Percentiles rank a stretch among this genome's conserved stretches.
Conservation (phyloP, 257 asterid genomes). For the Solanum peruvianum region DNA sequence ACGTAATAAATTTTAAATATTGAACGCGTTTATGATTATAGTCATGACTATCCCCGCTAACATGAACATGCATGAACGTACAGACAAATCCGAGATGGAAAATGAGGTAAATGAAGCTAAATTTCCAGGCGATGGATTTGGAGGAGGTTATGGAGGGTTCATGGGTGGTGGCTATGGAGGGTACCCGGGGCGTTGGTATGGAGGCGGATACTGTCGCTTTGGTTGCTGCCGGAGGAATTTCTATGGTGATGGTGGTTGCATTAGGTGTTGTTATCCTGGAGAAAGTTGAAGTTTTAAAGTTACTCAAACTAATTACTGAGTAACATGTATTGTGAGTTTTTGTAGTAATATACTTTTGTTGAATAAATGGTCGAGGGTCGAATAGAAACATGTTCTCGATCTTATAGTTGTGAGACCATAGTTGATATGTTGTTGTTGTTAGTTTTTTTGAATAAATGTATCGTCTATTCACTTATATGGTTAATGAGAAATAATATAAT, state of each 20-base stretch:
- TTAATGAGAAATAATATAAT: background rate
- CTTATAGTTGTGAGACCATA: background rate
- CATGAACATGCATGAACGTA: background rate
- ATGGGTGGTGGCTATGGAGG: background rate
- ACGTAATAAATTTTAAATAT: background rate
- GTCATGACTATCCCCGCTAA: background rate
- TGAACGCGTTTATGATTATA: background rate
- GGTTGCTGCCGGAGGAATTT: conserved; percentile 1
- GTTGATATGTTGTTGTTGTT: background rate
- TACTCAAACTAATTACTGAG: background rate
- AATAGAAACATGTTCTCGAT: background rate
- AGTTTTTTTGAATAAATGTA: background rate
- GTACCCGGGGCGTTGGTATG: background rate
- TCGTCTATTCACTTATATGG: background rate
- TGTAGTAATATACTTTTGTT: background rate
- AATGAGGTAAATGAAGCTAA: conserved; percentile 3
- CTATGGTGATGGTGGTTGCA: background rate
- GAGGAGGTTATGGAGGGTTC: background rate
- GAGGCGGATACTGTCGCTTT: background rate
- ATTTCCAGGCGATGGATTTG: background rate
- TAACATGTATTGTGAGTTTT: background rate
- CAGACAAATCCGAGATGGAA: background rate
- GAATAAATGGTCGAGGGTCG: background rate
- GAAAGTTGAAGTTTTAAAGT: background rate
- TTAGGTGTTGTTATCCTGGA: conserved; percentile 7